Evolutionary conservation across 2,329 filamentous ascomycete genomes (phyloP), one percentile per base, ranked within the genome.

Genomic region (Colletotrichum acutatum): DNA sequence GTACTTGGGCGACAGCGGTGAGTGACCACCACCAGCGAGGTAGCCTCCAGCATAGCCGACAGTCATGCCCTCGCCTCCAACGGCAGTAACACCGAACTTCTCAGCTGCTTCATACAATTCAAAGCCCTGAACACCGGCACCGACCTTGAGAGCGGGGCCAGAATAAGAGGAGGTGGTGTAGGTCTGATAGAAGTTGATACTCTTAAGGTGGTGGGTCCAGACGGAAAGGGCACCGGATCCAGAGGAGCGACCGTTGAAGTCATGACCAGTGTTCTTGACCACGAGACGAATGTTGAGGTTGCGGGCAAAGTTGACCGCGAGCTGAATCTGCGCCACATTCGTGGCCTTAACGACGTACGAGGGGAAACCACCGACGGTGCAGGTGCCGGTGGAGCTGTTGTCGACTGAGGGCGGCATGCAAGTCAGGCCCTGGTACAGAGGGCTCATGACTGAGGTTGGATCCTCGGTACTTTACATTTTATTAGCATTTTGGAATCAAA

Each of bases 31-130:
- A 4, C 89, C 90, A 76, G 90, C 88, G 2, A 83, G 86, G 75
- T 88, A 92, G 0, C 90, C 90, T 19, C 90, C 90, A 0, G 87
- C 86, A 11, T 90, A 75, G 2, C 90, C 90, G 6, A 92, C 89
- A 0, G 86, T 87, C 1, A 76, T 79, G 59, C 88, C 88, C 19
- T 88, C 86, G 5, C 89, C 89, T n/a, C 86, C 87, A 8, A 90
- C 84, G 3, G 90, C 83, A 0, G 82, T 83, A 49, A 87, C 81
- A 0, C 85, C 85, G 32, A 84, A 78, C 16, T 83, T 78, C 12
- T 86, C 77, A 1, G 87, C 88, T 46, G 83, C 84, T 28, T 83
- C 83, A 75, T 90, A 90, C 1, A 83, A 82, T 53, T 91, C 87
- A 26, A 78, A 81, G 0, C 82, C 87, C 56, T 85, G 81, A 0